Evolutionary conservation across 176 grass and related monocot species (phyloP).

Genomic region (Ensete glaucum): DNA sequence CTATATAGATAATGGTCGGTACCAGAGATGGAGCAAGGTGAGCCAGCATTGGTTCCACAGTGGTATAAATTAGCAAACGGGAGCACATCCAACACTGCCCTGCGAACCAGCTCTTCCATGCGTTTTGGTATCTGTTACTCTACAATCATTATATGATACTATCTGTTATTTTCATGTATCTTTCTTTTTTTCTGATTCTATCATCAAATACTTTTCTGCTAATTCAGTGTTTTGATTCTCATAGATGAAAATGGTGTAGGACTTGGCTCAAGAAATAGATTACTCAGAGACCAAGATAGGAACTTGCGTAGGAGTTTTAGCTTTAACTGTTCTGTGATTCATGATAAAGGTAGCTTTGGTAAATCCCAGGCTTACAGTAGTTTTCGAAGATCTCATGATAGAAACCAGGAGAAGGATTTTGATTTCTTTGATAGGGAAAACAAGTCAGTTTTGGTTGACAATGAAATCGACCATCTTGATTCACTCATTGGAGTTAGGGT

Average conservation of each 20-base stretch:
- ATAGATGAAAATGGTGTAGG: constrained; percentile 35
- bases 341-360: constrained; percentile 16
- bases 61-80: constrained; percentile 31
- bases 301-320: constrained; percentile 20
- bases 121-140: constrained; percentile 20
- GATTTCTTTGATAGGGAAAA: constrained; percentile 24
- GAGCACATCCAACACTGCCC: constrained; percentile 7
- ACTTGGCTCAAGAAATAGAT: constrained; percentile 28
- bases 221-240: background rate
- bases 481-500: background rate
- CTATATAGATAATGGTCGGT: constrained; percentile 30
- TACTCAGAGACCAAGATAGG: constrained; percentile 20
- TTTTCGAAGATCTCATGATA: constrained; percentile 31
- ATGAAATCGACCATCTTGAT: constrained; percentile 26
- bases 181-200: background rate
- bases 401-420: constrained; percentile 29
- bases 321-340: constrained; percentile 17
- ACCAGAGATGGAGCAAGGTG: constrained; percentile 31
- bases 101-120: constrained; percentile 16
- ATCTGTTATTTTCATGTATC: background rate
- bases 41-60: constrained; percentile 40
- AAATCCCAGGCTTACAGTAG: constrained; percentile 43
- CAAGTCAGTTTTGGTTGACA: constrained; percentile 11
- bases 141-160: background rate
- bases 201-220: background rate